Percentiles rank a stretch among this genome's conserved stretches.
Conservation (phyloP, 2,329 filamentous ascomycete species). For the Xylaria sp. region DNA sequence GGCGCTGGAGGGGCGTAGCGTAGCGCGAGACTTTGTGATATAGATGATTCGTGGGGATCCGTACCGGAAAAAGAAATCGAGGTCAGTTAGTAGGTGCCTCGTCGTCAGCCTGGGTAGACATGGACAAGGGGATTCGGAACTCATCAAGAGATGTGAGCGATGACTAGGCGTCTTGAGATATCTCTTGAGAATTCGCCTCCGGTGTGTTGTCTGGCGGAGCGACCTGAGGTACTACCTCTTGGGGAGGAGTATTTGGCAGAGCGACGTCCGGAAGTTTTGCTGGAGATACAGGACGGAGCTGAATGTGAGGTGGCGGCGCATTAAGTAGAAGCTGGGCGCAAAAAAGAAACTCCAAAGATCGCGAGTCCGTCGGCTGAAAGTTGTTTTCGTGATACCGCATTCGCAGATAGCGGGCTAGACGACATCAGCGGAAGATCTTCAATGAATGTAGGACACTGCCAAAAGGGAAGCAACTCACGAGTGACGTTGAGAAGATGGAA, state of each 20-base stretch:
- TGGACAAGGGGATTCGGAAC: background rate
- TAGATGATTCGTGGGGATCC: background rate
- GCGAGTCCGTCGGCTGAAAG: slow-evolving; percentile 61
- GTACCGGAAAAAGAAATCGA: background rate
- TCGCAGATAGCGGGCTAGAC: slow-evolving; percentile 52
- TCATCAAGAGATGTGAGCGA: slow-evolving; percentile 25
- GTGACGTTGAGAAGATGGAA: slow-evolving; percentile 67
- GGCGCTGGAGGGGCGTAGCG: background rate
- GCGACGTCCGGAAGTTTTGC: background rate
- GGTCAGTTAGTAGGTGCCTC: background rate
- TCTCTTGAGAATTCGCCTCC: slow-evolving; percentile 31
- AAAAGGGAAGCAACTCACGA: slow-evolving; percentile 57
- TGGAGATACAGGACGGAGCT: slow-evolving; percentile 14
- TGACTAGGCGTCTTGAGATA: slow-evolving; percentile 35
- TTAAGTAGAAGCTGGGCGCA: slow-evolving; percentile 55
- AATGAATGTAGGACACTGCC: slow-evolving; percentile 6
- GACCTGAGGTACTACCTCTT: slow-evolving; percentile 4
- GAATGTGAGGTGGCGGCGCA: slow-evolving; percentile 23
- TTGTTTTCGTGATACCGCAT: slow-evolving; percentile 61
- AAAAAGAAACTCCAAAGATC: slow-evolving; percentile 58
- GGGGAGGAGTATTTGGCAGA: slow-evolving; percentile 10
- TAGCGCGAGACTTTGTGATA: background rate
- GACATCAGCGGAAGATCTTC: slow-evolving; percentile 10
- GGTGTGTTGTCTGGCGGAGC: slow-evolving; percentile 15
- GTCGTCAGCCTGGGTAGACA: background rate